phyloP scores from a whole-genome alignment of 768 basidiomycete genomes.

The Megacollybia marginata region DNA sequence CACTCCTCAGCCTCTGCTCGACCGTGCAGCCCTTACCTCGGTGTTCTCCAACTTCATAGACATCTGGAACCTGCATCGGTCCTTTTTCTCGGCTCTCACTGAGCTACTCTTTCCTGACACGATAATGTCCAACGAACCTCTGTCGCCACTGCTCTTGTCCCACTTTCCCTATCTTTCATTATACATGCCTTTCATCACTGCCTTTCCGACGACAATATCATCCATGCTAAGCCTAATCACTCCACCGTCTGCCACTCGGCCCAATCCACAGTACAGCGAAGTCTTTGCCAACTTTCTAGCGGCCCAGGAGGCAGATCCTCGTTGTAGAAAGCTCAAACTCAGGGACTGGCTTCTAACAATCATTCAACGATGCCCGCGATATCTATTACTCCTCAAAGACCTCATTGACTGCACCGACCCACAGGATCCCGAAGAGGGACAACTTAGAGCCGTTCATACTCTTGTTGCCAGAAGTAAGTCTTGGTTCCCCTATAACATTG shows the following conservation, averaged over 20 bases:
- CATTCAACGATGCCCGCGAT: conserved; percentile 84
- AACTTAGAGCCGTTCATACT: conserved; percentile 49
- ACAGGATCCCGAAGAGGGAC: conserved; percentile 60
- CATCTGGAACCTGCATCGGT: conserved; percentile 83
- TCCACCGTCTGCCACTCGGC: conserved; percentile 26
- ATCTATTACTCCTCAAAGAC: conserved; percentile 78
- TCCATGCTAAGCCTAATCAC: conserved; percentile 49
- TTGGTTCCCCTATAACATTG: conserved; percentile 3
- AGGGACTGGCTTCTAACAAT: conserved; percentile 83
- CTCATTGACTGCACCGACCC: conserved; percentile 59
- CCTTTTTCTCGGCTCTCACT: conserved; percentile 59
- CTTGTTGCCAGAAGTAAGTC: conserved; percentile 70
- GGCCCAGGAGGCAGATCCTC: conserved; percentile 58
- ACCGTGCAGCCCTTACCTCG: conserved; percentile 58
- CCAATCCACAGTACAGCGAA: conserved; percentile 36
- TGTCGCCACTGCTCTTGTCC: conserved; percentile 59
- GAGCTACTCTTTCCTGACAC: conserved; percentile 31
- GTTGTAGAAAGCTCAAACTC: conserved; percentile 68
- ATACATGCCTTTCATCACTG: conserved; percentile 78
- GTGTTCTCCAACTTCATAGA: conserved; percentile 88
- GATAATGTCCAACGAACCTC: conserved; percentile 29
- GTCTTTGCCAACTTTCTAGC: conserved; percentile 59
- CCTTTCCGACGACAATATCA: conserved; percentile 62
- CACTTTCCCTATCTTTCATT: conserved; percentile 88
- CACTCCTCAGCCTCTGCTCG: conserved; percentile 57